Evolutionary conservation across 805 yeast genomes (phyloP), one percentile per base, ranked within the genome.

Genomic region (Jamesozyma rosinii): DNA sequence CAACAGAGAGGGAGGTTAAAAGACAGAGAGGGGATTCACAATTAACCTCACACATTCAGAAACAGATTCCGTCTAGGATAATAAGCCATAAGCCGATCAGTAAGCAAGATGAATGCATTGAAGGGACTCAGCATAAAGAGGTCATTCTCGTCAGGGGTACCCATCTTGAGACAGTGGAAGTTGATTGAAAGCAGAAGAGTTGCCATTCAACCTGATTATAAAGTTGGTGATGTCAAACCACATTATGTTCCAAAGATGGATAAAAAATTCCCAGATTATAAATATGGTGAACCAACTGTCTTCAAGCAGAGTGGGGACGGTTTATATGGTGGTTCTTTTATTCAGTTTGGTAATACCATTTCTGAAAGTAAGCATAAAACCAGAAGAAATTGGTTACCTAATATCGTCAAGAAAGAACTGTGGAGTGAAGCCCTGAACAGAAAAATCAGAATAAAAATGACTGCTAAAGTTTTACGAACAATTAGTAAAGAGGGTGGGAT

Each of bases 401-500:
- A 92, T 65, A 79, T 88, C 37, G 79, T 83, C 38, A 74, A 69
- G 49, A 77, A 87, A 58, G 74, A 72, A 27, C 67, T 92, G 37
- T 90, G 95, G 92, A 85, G 95, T 49, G 95, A 85, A 52, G 67
- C 84, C 0, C 71, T 92, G 54, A 67, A 78, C 45, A 71, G 70
- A 51, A 64, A 68, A 33, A 62, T 88, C 37, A 68, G 69, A 39
- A 63, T 86, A 43, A 77, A 73, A 46, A 78, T 88, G 30, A 80
- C 88, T 6, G 76, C 97, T 4, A 76, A 81, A 46, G 97, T 88
- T 5, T 71, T 92, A 58, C 78, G 81, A 55, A 88, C 97, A 0
- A 81, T 92, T 46, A 82, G 85, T 45, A 85, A 79, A 54, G 97
- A 90, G 63, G 98, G 98, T 48, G 98, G 99, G 4, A 70, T 92